phyloP scores from a whole-genome alignment of 129 eudicot species.

The Heracleum sosnowskyi region DNA sequence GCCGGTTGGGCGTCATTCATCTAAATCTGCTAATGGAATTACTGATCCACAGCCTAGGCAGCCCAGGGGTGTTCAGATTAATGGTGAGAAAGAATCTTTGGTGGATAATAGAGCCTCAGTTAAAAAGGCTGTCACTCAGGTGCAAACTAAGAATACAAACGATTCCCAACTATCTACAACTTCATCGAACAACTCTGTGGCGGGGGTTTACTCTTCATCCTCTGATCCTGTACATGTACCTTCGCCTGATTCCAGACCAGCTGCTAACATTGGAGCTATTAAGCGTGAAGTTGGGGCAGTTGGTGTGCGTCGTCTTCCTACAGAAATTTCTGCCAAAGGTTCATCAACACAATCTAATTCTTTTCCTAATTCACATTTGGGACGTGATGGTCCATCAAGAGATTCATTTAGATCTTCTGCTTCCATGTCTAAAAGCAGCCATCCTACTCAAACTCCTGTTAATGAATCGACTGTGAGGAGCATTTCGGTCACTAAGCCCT shows the following conservation, averaged over 20 bases:
- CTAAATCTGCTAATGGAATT: slow-evolving; percentile 27
- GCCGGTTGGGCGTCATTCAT: slow-evolving; percentile 19
- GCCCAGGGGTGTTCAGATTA: slow-evolving; percentile 28
- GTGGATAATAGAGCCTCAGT: slow-evolving; percentile 26
- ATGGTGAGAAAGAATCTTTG: slow-evolving; percentile 26
- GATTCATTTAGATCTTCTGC: slow-evolving; percentile 41
- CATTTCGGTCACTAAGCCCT: slow-evolving; percentile 30
- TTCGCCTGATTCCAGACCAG: slow-evolving; percentile 55
- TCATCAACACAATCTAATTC: slow-evolving; percentile 37
- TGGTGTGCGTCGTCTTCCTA: slow-evolving; percentile 66
- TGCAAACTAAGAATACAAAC: slow-evolving; percentile 22
- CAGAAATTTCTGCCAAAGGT: slow-evolving; percentile 43
- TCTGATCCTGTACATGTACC: slow-evolving; percentile 98
- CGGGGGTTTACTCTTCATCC: slow-evolving; percentile 86
- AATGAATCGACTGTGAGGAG: slow-evolving; percentile 34
- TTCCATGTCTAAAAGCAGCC: slow-evolving; percentile 39
- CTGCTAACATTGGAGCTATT: slow-evolving; percentile 78
- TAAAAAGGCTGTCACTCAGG: neutral
- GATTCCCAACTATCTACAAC: slow-evolving; percentile 29
- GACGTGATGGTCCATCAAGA: slow-evolving; percentile 32
- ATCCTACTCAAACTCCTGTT: slow-evolving; percentile 34
- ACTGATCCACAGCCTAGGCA: slow-evolving; percentile 40
- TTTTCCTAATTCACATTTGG: slow-evolving; percentile 27
- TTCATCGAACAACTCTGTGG: slow-evolving; percentile 51
- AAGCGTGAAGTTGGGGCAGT: slow-evolving; percentile 90